phyloP scores from a whole-genome alignment of 1,284 basidiomycete species.

The Amanita bisporigera region DNA sequence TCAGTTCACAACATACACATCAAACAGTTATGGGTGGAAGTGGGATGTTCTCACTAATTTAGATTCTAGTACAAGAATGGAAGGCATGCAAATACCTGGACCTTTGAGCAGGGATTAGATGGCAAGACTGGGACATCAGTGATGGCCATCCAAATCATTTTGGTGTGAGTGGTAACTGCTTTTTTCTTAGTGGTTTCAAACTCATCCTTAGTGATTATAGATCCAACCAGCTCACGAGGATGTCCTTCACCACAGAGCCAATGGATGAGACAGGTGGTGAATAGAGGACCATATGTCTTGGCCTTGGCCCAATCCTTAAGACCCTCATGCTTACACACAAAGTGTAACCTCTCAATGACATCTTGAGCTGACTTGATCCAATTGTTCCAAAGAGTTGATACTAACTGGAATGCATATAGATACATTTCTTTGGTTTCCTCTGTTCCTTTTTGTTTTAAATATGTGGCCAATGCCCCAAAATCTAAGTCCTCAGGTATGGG shows the following conservation, averaged over 20 bases:
- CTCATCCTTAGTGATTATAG: neutral
- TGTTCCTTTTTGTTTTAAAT: neutral
- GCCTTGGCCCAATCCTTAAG: neutral
- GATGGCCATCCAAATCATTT: neutral
- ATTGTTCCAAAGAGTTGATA: neutral
- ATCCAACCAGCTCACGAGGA: neutral
- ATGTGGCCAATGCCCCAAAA: too few relatives aligned
- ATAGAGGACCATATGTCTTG: neutral
- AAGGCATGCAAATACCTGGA: too few relatives aligned
- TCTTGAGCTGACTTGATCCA: neutral
- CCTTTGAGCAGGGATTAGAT: neutral
- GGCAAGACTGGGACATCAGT: neutral
- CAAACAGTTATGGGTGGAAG: slow-evolving; percentile 39
- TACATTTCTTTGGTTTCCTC: neutral
- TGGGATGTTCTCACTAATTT: too few relatives aligned
- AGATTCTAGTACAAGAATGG: too few relatives aligned
- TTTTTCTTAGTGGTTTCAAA: neutral
- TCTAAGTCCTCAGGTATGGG: too few relatives aligned
- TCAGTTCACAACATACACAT: slow-evolving; percentile 41
- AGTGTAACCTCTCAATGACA: neutral
- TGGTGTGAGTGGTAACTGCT: neutral
- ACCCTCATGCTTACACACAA: neutral
- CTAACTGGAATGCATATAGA: neutral
- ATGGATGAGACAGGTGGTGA: neutral
- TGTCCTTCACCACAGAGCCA: neutral